Evolutionary conservation across 129 eudicot genomes (phyloP).

Genomic region (Solidago caesia): DNA sequence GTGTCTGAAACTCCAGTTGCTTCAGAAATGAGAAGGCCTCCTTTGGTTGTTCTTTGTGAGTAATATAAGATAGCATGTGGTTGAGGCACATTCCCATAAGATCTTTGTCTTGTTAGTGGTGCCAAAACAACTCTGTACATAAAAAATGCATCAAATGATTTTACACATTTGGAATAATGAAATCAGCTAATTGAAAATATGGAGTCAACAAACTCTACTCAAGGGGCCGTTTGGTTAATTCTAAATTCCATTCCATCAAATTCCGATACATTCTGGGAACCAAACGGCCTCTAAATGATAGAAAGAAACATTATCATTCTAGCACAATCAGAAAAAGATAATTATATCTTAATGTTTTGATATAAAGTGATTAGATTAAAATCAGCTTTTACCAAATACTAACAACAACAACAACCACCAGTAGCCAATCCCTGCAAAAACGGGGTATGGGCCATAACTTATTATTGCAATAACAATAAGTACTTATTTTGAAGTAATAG

Average conservation of each 20-base stretch:
- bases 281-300: not conserved
- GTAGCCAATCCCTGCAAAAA: too few species aligned
- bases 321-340: not conserved
- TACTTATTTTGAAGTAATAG: too few species aligned
- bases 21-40: slow-evolving; percentile 49
- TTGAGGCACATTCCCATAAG: slow-evolving; percentile 36
- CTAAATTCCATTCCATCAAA: too few species aligned
- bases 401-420: too few species aligned
- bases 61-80: slow-evolving; percentile 46
- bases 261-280: not conserved
- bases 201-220: not conserved
- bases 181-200: not conserved
- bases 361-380: not conserved
- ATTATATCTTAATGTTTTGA: not conserved
- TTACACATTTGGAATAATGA: too few species aligned
- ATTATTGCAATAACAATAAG: too few species aligned
- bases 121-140: slow-evolving; percentile 43
- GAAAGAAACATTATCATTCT: not conserved
- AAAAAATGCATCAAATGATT: not conserved
- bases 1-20: slow-evolving; percentile 48
- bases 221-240: too few species aligned
- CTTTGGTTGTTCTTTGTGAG: slow-evolving; percentile 46
- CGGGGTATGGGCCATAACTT: too few species aligned
- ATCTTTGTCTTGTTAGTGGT: slow-evolving; percentile 45
- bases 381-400: too few species aligned